A percentile compares a stretch with the other conserved stretches of the same genome.
These are phyloP conservation scores for Daldinia sp. DNA, from an alignment of 2,329 filamentous ascomycete genomes.

Conservation along the genomic window DNA sequence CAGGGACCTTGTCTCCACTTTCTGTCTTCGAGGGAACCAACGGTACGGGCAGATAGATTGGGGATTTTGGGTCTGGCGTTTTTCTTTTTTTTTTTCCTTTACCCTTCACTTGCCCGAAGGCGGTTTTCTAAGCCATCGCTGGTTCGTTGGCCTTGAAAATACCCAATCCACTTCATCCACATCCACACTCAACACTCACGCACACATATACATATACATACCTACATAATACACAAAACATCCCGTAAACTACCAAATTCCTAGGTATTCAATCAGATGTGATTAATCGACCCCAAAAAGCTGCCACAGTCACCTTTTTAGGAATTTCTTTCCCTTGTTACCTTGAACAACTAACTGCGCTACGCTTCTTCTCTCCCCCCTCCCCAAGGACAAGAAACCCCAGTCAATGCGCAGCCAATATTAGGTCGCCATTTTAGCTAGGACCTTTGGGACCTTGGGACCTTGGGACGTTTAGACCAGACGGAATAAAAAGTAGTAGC, in stretches of 20 bases:
- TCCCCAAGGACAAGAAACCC: too few species aligned
- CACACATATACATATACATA: not conserved
- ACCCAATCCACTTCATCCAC: conserved; percentile 19
- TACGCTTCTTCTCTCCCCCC: not conserved
- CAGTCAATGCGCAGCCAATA: conserved; percentile 23
- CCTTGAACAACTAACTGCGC: not conserved
- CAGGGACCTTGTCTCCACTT: conserved; percentile 16
- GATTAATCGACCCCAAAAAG: not conserved
- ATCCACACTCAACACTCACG: conserved; percentile 10
- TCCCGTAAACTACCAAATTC: not conserved
- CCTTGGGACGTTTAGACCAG: too few species aligned
- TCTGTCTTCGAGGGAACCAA: conserved; percentile 18
- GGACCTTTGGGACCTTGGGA: too few species aligned
- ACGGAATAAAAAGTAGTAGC: conserved; percentile 20
- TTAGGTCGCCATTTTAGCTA: conserved; percentile 18
- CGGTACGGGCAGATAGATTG: conserved; percentile 3
- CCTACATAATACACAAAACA: not conserved
- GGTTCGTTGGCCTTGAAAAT: conserved; percentile 14
- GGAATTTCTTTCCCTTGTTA: not conserved
- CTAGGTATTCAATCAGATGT: conserved; percentile 12
- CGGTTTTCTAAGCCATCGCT: not conserved
- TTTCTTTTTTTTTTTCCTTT: too few species aligned
- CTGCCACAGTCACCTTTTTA: not conserved
- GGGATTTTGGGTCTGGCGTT: conserved; percentile 13
- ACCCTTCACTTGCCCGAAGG: not conserved